Evolutionary conservation across 768 basidiomycete genomes (phyloP), one percentile per base, ranked within the genome.

Genomic region (Tubosaeta sp.): DNA sequence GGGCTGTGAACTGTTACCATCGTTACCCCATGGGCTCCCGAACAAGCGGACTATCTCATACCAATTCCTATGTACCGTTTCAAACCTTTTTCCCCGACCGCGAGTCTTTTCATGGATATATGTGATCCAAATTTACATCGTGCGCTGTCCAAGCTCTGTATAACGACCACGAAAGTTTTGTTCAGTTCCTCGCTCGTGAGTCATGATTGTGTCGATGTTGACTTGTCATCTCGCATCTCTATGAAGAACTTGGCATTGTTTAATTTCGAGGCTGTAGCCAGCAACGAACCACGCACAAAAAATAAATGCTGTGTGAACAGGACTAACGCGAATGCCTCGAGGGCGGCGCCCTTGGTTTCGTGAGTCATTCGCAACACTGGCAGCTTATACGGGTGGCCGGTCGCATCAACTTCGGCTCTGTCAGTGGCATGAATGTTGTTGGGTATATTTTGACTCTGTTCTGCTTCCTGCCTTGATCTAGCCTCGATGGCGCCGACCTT

Each of bases 1-100:
- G 46, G 41, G 55, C 44, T 55, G 56, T 59, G 57, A 16, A 41
- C 43, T 48, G 53, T 58, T 53, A 56, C 51, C 43, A 53, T 55
- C 59, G 40, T 40, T 36, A 19, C 38, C 49, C 41, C 48, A 21
- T 30, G 38, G 36, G 41, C 43, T 50, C 39, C 46, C 42, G 48
- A 51, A 45, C 56, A 48, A 25, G 56, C 45, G 65, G 63, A 67
- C 66, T 66, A 54, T 65, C 56, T 56, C 55, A 44, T 65, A 53
- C 55, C 32, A 60, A 51, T 58, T 24, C 46, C 50, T 63, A 68
- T 60, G 63, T 66, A 63, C 56, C 42, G 46, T 63, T 54, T 10
- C 43, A 41, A 44, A n/a, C n/a, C n/a, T n/a, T 36, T 12, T 40
- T 48, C 52, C 31, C 48, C 27, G 35, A 51, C 56, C 42, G 24